Evolutionary conservation across 345 rosid genomes (phyloP).

Genomic region (Noccaea caerulescens): DNA sequence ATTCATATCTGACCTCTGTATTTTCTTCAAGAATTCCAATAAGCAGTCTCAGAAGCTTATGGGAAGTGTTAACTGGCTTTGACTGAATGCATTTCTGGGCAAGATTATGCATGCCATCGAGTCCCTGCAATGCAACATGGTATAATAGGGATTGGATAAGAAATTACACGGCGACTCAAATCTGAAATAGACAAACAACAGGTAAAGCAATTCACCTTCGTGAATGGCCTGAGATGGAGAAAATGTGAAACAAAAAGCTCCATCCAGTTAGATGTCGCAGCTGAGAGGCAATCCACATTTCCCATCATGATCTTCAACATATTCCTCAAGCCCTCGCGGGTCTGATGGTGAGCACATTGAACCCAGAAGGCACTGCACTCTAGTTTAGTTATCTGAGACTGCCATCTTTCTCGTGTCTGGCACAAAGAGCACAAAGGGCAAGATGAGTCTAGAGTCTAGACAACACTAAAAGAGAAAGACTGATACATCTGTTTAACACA

Average conservation of each 20-base stretch:
- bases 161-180: neutral
- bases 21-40: conserved; percentile 89
- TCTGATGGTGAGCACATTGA: conserved; percentile 79
- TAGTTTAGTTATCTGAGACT: conserved; percentile 77
- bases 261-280: conserved; percentile 75
- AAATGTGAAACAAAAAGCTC: conserved; percentile 83
- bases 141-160: conserved; percentile 9
- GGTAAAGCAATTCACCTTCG: conserved; percentile 54
- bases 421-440: neutral
- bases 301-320: conserved; percentile 92
- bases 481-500: conserved; percentile 42
- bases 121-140: conserved; percentile 60
- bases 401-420: conserved; percentile 98
- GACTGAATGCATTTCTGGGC: conserved; percentile 83
- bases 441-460: conserved; percentile 22
- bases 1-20: conserved; percentile 63
- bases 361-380: conserved; percentile 87
- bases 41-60: conserved; percentile 71
- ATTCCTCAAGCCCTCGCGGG: conserved; percentile 88
- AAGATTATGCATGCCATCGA: conserved; percentile 85
- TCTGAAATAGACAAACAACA: conserved; percentile 17
- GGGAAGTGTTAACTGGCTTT: conserved; percentile 64
- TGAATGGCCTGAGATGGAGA: conserved; percentile 84
- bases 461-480: conserved; percentile 15
- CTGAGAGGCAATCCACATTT: conserved; percentile 56